These are phyloP conservation scores for Pyrenophora graminea DNA, from an alignment of 2,329 filamentous ascomycete species.

Conservation along the genomic window DNA sequence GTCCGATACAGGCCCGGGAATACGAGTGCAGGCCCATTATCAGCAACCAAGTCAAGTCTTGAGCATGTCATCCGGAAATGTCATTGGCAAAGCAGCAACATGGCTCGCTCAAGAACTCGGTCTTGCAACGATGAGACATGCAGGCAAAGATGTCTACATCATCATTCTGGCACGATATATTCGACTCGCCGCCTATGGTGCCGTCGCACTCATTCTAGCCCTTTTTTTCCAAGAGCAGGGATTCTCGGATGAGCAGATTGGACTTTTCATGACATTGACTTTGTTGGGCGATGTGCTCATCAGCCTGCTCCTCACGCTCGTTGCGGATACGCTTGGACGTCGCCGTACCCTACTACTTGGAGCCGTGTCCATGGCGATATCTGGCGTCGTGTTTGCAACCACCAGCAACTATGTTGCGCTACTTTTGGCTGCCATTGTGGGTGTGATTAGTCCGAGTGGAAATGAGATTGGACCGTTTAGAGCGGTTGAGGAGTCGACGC, in stretches of 20 bases:
- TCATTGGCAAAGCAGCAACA: conserved; percentile 10
- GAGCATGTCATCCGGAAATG: conserved; percentile 20
- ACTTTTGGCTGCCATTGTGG: conserved; percentile 43
- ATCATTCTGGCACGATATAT: conserved; percentile 44
- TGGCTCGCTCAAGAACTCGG: conserved; percentile 40
- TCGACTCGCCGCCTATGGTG: conserved; percentile 45
- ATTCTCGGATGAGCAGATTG: conserved; percentile 45
- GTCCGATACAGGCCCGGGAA: conserved; percentile 2
- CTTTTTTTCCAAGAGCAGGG: conserved; percentile 43
- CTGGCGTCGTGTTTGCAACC: conserved; percentile 43
- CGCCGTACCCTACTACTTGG: conserved; percentile 42
- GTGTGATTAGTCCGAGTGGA: conserved; percentile 46
- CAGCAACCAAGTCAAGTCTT: background rate
- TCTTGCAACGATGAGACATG: conserved; percentile 32
- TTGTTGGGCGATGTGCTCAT: conserved; percentile 46
- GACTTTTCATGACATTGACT: conserved; percentile 49
- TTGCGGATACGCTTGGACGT: conserved; percentile 44
- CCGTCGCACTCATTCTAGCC: conserved; percentile 43
- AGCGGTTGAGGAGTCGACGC: conserved; percentile 46
- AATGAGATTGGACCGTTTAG: conserved; percentile 50
- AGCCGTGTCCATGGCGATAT: conserved; percentile 41
- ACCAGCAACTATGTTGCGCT: conserved; percentile 38
- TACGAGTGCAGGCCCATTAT: background rate
- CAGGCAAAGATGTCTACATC: conserved; percentile 39
- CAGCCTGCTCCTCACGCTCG: conserved; percentile 43